phyloP scores from a whole-genome alignment of 768 basidiomycete genomes.

The Lactifluus echinatus region DNA sequence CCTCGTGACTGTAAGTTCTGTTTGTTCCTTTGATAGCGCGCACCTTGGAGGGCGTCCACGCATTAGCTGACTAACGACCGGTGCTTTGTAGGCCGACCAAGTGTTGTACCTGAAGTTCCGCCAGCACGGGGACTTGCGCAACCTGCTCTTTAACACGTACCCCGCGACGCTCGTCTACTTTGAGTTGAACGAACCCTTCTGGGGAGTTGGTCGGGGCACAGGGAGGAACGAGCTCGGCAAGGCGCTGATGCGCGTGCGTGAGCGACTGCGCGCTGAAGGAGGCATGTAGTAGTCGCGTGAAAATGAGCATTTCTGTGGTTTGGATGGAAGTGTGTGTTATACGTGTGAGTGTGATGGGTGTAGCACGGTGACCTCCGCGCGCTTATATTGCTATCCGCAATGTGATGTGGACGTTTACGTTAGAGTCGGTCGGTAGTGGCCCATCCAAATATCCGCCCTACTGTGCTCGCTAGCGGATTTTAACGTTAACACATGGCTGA shows the following conservation, averaged over 20 bases:
- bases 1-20: constrained; percentile 39
- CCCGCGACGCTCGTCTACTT: constrained; percentile 38
- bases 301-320: too few species aligned
- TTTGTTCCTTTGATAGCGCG: not conserved
- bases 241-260: constrained; percentile 47
- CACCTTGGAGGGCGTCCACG: not conserved
- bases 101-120: constrained; percentile 59
- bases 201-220: constrained; percentile 51
- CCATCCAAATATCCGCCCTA: too few species aligned
- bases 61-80: not conserved
- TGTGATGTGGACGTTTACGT: too few species aligned
- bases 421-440: too few species aligned
- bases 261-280: constrained; percentile 31
- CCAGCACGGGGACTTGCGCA: constrained; percentile 55
- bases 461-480: too few species aligned
- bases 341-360: too few species aligned
- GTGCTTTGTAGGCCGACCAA: constrained; percentile 48
- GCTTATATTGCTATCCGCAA: too few species aligned
- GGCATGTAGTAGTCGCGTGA: too few species aligned
- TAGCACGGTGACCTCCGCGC: too few species aligned
- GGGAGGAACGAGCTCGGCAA: constrained; percentile 60
- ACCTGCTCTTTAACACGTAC: constrained; percentile 48
- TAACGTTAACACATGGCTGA: not conserved
- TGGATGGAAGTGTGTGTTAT: too few species aligned
- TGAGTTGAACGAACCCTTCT: constrained; percentile 48